Percentiles rank a stretch among this genome's conserved stretches.
phyloP scores from a whole-genome alignment of 768 basidiomycete species.

The Suillus bovinus region DNA sequence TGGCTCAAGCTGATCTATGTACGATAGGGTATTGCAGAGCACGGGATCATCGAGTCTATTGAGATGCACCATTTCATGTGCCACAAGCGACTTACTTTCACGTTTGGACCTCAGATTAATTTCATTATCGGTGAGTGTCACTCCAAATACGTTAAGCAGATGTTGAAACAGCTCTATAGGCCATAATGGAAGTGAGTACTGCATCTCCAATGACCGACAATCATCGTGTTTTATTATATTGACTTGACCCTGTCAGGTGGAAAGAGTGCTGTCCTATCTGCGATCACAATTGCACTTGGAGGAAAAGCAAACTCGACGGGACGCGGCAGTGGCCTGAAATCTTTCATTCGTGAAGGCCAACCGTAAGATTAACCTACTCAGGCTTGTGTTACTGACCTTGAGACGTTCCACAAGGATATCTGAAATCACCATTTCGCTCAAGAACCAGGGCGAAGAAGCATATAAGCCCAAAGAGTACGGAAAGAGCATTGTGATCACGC shows the following conservation, averaged over 20 bases:
- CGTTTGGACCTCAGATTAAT: conserved; percentile 92
- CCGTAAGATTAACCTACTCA: conserved; percentile 45
- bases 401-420: conserved; percentile 46
- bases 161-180: conserved; percentile 43
- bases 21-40: conserved; percentile 72
- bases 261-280: conserved; percentile 92
- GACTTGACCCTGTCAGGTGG: conserved; percentile 58
- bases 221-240: neutral
- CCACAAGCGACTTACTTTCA: conserved; percentile 80
- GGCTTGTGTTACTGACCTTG: conserved; percentile 5
- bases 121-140: conserved; percentile 81
- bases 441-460: conserved; percentile 91
- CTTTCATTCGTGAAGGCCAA: conserved; percentile 84
- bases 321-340: conserved; percentile 80
- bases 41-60: conserved; percentile 84
- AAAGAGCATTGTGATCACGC: conserved; percentile 80
- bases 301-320: conserved; percentile 93
- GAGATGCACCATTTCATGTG: conserved; percentile 97
- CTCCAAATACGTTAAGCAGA: neutral
- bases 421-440: conserved; percentile 77
- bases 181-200: conserved; percentile 84
- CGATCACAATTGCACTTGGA: conserved; percentile 89
- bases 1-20: neutral
- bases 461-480: conserved; percentile 86
- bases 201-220: neutral